These are phyloP conservation scores for Fusarium metavorans DNA, from an alignment of 2,329 filamentous ascomycete genomes.

Conservation along the genomic window DNA sequence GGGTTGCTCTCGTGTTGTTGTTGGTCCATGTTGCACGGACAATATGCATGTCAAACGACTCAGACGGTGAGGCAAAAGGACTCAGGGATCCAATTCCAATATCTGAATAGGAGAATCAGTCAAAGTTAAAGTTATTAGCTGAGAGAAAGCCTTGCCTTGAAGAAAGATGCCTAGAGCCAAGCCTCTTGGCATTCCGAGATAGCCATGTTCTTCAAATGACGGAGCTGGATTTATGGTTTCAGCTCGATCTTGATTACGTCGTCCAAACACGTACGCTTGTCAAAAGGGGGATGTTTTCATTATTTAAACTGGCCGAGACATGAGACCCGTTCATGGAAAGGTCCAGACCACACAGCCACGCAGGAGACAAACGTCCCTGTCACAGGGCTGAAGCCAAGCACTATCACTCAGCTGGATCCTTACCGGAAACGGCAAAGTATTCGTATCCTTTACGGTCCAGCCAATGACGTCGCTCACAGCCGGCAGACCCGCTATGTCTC, in stretches of 20 bases:
- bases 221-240: not conserved
- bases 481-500: not conserved
- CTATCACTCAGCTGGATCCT: not conserved
- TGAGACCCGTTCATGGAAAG: not conserved
- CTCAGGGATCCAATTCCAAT: not conserved
- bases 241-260: not conserved
- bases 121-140: not conserved
- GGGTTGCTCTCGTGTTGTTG: not conserved
- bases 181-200: not conserved
- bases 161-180: not conserved
- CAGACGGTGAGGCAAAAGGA: not conserved
- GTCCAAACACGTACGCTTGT: not conserved
- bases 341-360: slow-evolving; percentile 2
- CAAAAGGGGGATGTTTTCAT: not conserved
- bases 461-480: not conserved
- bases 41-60: not conserved
- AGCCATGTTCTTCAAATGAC: not conserved
- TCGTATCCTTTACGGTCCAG: not conserved
- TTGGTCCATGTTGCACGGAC: not conserved
- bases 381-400: slow-evolving; percentile 1
- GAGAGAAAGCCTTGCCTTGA: not conserved
- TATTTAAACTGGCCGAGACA: not conserved
- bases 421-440: not conserved
- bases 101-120: not conserved
- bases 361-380: not conserved